These are phyloP conservation scores for Mrakiaceae sp. DNA, from an alignment of 1,284 basidiomycete genomes.

Conservation along the genomic window DNA sequence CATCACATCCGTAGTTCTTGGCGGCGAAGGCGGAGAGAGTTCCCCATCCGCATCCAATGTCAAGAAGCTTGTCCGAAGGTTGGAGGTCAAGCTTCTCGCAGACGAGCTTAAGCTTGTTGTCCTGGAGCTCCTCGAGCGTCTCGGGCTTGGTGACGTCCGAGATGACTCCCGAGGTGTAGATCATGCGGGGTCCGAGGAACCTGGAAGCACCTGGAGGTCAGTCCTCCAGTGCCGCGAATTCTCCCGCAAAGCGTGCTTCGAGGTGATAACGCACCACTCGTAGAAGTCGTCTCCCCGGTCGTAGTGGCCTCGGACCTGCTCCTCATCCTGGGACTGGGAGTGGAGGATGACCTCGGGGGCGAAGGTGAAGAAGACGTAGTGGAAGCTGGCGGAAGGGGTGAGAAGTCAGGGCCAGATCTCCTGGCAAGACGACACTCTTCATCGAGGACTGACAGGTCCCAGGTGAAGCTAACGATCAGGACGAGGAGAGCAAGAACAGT, in stretches of 20 bases:
- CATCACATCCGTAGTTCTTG: slow-evolving; percentile 93
- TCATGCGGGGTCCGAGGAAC: slow-evolving; percentile 93
- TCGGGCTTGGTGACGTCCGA: slow-evolving; percentile 62
- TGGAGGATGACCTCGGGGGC: slow-evolving; percentile 90
- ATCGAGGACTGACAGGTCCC: too few species aligned
- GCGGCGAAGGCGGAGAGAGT: slow-evolving; percentile 88
- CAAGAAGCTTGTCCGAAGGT: slow-evolving; percentile 67
- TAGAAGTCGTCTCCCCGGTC: slow-evolving; percentile 95
- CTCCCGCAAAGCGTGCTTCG: slow-evolving; percentile 20
- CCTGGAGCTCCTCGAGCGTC: slow-evolving; percentile 90
- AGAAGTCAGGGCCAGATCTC: too few species aligned
- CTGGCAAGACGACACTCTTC: too few species aligned
- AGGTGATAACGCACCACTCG: slow-evolving; percentile 49
- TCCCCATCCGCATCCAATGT: slow-evolving; percentile 97
- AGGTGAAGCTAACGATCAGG: too few species aligned
- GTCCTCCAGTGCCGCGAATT: not conserved
- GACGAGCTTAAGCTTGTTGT: slow-evolving; percentile 93
- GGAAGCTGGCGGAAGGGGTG: slow-evolving; percentile 77
- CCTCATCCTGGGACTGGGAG: slow-evolving; percentile 79
- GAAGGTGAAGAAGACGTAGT: slow-evolving; percentile 80
- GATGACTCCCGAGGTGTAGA: slow-evolving; percentile 92
- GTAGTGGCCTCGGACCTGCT: slow-evolving; percentile 93
- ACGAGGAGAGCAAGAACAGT: too few species aligned
- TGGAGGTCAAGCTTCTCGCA: slow-evolving; percentile 89
- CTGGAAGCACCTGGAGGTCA: slow-evolving; percentile 29